Evolutionary conservation across 2,329 filamentous ascomycete genomes (phyloP).

Genomic region (Podosphaera fusca): DNA sequence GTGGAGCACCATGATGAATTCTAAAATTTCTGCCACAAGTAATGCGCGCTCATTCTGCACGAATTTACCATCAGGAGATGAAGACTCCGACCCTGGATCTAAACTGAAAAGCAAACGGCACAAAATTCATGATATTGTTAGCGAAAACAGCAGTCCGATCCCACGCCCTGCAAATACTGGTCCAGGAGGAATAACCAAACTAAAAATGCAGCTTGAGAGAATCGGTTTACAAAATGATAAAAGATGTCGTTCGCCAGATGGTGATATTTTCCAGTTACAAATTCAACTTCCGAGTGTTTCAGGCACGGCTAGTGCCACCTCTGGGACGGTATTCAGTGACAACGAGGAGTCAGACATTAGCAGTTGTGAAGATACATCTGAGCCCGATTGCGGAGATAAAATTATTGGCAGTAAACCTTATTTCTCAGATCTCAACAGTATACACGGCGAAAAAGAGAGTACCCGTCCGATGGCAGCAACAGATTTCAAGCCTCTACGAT

Average conservation of each 20-base stretch:
- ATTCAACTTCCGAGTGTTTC: slow-evolving; percentile 14
- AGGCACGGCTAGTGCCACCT: slow-evolving; percentile 10
- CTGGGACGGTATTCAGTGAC: slow-evolving; percentile 26
- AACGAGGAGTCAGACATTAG: slow-evolving; percentile 45
- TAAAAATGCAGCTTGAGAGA: slow-evolving; percentile 62
- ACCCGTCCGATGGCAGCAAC: slow-evolving; percentile 67
- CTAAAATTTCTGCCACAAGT: slow-evolving; percentile 9
- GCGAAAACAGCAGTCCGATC: slow-evolving; percentile 35
- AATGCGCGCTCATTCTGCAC: slow-evolving; percentile 17
- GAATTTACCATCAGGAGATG: slow-evolving; percentile 23
- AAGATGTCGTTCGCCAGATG: slow-evolving; percentile 31
- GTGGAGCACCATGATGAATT: slow-evolving; percentile 16
- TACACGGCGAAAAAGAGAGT: slow-evolving; percentile 19
- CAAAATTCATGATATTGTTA: slow-evolving; percentile 22
- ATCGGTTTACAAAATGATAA: slow-evolving; percentile 38
- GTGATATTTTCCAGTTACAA: slow-evolving; percentile 30
- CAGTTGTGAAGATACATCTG: slow-evolving; percentile 66
- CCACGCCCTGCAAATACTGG: slow-evolving; percentile 25
- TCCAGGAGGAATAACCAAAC: slow-evolving; percentile 54
- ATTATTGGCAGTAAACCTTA: slow-evolving; percentile 21
- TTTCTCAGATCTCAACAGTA: neutral
- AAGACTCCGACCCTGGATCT: slow-evolving; percentile 28
- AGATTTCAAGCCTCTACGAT: slow-evolving; percentile 78
- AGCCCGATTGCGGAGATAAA: slow-evolving; percentile 64
- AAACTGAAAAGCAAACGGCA: slow-evolving; percentile 17